Percentiles rank a stretch among this genome's conserved stretches.
Conservation (phyloP, 2,329 filamentous ascomycete species). For the Phaeophleospora eucalypticola region DNA sequence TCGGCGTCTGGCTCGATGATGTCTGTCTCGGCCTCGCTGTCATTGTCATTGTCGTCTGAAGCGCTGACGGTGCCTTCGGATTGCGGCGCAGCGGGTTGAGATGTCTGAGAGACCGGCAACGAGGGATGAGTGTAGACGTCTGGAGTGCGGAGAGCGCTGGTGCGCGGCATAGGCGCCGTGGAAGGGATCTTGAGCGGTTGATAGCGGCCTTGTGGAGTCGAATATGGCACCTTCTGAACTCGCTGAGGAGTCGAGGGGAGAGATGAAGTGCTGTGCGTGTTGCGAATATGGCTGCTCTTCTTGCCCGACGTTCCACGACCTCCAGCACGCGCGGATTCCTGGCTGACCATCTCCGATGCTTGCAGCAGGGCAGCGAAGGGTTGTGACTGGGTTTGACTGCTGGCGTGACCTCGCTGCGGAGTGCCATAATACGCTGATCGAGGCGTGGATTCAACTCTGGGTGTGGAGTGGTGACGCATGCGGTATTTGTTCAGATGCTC, state of each 20-base stretch:
- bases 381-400: conserved; percentile 38
- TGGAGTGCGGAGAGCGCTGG: conserved; percentile 39
- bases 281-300: conserved; percentile 63
- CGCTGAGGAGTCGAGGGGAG: conserved; percentile 71
- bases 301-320: conserved; percentile 55
- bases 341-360: conserved; percentile 70
- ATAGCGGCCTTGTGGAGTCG: conserved; percentile 25
- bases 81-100: conserved; percentile 10
- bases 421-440: conserved; percentile 40
- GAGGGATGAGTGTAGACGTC: conserved; percentile 24
- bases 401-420: conserved; percentile 44
- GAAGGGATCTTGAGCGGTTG: conserved; percentile 34
- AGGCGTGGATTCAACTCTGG: conserved; percentile 56
- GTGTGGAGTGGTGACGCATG: conserved; percentile 35
- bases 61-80: conserved; percentile 71
- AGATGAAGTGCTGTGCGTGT: conserved; percentile 78
- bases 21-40: conserved; percentile 52
- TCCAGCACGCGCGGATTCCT: conserved; percentile 46
- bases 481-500: conserved; percentile 81
- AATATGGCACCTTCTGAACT: conserved; percentile 51
- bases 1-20: conserved; percentile 57
- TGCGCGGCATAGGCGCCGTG: conserved; percentile 50
- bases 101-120: conserved; percentile 18
- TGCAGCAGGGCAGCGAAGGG: conserved; percentile 70
- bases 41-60: conserved; percentile 56